Evolutionary conservation across 805 yeast species (phyloP).

Genomic region (Pichia eremophila): DNA sequence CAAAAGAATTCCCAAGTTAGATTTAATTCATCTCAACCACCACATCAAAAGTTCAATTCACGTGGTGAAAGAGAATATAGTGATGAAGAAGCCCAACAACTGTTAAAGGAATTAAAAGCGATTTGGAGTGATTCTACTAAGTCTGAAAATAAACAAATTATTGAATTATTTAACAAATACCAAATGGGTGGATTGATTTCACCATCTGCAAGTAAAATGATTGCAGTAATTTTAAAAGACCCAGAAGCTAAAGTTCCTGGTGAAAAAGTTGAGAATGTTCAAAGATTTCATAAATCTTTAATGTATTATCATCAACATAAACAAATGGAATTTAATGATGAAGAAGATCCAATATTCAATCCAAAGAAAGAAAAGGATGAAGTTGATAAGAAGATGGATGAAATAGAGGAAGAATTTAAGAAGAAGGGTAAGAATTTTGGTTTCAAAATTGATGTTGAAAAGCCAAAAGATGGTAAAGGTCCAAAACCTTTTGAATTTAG

Average conservation of each 20-base stretch:
- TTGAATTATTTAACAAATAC: constrained; percentile 18
- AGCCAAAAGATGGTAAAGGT: constrained; percentile 2
- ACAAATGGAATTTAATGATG: constrained; percentile 18
- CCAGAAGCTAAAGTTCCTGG: constrained; percentile 18
- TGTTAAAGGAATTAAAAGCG: constrained; percentile 17
- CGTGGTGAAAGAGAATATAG: constrained; percentile 21
- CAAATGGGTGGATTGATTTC: constrained; percentile 26
- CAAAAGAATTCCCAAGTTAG: not conserved
- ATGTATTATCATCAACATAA: constrained; percentile 23
- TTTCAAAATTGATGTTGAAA: constrained; percentile 5
- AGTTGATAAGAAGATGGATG: not conserved
- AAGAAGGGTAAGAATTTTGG: constrained; percentile 5
- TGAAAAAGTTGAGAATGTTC: constrained; percentile 23
- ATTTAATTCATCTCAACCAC: constrained; percentile 8
- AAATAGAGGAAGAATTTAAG: not conserved
- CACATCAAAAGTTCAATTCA: constrained; percentile 14
- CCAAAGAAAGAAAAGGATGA: constrained; percentile 8
- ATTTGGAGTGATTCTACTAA: constrained; percentile 20
- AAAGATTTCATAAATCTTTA: constrained; percentile 22
- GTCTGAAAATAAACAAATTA: constrained; percentile 12
- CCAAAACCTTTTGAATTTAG: constrained; percentile 4
- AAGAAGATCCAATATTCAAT: constrained; percentile 16
- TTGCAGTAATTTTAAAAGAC: constrained; percentile 21
- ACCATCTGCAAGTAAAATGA: constrained; percentile 21
- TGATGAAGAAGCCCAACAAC: constrained; percentile 20